A percentile compares a stretch with the other conserved stretches of the same genome.
These are phyloP conservation scores for Pythium rhizo-oryzae DNA, from an alignment of 352 stramenopile species.

Conservation along the genomic window DNA sequence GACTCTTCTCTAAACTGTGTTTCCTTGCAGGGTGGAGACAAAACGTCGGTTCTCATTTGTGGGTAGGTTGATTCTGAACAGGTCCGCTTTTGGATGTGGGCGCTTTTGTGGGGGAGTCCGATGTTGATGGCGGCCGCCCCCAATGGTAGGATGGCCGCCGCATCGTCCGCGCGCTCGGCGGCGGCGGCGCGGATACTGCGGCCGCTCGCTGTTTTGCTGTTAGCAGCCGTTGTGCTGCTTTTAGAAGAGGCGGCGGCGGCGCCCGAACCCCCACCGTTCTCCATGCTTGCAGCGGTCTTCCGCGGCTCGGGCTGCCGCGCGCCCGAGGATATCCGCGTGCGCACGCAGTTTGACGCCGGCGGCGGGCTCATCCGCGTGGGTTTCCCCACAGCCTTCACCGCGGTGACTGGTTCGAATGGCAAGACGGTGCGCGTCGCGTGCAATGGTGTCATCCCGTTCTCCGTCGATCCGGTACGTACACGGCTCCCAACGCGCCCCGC, in stretches of 20 bases:
- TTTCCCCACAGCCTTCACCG: conserved; percentile 12
- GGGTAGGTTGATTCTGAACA: background rate
- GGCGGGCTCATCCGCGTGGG: conserved; percentile 17
- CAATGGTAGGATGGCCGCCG: conserved; percentile 1
- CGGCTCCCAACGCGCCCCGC: no score
- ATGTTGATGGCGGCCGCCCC: conserved; percentile 3
- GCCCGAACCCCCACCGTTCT: background rate
- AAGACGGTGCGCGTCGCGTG: conserved; percentile 12
- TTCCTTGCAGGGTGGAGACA: background rate
- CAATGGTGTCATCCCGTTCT: conserved; percentile 25
- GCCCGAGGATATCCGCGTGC: background rate
- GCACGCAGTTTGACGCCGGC: conserved; percentile 11
- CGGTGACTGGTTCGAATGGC: background rate
- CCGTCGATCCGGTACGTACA: conserved; percentile 12
- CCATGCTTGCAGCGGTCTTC: conserved; percentile 2
- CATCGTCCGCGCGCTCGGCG: background rate
- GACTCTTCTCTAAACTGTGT: background rate
- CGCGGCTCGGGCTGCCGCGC: conserved; percentile 22
- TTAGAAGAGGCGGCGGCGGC: background rate
- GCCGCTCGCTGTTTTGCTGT: background rate
- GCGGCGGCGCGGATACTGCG: conserved; percentile 2
- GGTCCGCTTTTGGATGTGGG: background rate
- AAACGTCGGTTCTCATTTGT: background rate
- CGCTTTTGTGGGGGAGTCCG: background rate
- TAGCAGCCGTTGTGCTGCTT: background rate